A percentile compares a stretch with the other conserved stretches of the same genome.
Evolutionary conservation across 2,329 filamentous ascomycete genomes (phyloP).

Genomic region (Cercospora berteroae): DNA sequence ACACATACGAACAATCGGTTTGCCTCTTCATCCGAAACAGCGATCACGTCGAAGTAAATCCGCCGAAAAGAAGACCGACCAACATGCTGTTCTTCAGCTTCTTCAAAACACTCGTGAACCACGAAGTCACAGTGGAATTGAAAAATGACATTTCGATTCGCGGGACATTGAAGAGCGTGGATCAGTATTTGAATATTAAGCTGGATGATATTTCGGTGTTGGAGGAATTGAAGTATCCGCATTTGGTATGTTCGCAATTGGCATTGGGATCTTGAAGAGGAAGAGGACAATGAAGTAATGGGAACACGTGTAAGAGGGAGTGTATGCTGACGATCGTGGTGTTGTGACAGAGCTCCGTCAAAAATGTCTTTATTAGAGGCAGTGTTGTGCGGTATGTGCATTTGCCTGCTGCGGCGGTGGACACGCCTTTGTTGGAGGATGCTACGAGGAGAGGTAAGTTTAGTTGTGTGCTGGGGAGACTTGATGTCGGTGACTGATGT

Average conservation of each 20-base stretch:
- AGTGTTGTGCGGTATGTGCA: conserved; percentile 93
- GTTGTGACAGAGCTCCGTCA: conserved; percentile 65
- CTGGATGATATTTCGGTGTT: conserved; percentile 91
- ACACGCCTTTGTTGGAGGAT: conserved; percentile 84
- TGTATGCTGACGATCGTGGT: not conserved
- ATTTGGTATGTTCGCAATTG: conserved; percentile 61
- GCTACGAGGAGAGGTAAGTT: conserved; percentile 75
- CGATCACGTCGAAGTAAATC: not conserved
- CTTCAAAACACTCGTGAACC: conserved; percentile 63
- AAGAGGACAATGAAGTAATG: not conserved
- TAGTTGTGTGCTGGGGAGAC: not conserved
- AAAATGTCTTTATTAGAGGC: conserved; percentile 93
- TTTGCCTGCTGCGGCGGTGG: conserved; percentile 75
- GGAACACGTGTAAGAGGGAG: not conserved
- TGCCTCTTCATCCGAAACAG: not conserved
- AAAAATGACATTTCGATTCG: conserved; percentile 99
- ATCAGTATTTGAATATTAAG: conserved; percentile 99
- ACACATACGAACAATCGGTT: not conserved
- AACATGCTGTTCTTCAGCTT: conserved; percentile 31
- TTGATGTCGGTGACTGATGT: not conserved
- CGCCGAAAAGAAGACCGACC: not conserved
- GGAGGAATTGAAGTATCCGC: conserved; percentile 91
- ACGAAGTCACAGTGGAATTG: conserved; percentile 95
- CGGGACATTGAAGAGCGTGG: conserved; percentile 92
- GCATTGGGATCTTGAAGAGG: not conserved